A percentile compares a stretch with the other conserved stretches of the same genome.
phyloP scores from a whole-genome alignment of 2,329 filamentous ascomycete species.

The Pseudogymnoascus verrucosus region DNA sequence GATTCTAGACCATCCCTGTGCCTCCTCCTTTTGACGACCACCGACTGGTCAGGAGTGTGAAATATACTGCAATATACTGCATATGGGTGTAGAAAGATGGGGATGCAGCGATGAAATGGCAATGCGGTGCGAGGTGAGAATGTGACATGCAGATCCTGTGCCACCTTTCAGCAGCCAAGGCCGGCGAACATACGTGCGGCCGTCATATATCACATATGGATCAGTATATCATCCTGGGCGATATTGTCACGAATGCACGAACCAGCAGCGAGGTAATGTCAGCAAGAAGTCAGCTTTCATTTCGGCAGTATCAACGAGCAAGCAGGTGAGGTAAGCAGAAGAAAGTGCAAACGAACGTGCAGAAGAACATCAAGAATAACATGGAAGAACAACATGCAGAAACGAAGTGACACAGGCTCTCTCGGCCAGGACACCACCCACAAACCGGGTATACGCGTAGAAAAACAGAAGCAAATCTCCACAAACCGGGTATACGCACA shows the following conservation, averaged over 20 bases:
- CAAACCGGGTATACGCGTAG: neutral
- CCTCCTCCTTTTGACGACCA: neutral
- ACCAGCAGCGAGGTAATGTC: neutral
- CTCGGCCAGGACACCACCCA: neutral
- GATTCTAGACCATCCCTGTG: neutral
- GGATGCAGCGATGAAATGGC: neutral
- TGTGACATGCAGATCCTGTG: slow-evolving; percentile 5
- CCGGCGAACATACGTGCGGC: neutral
- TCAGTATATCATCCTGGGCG: neutral
- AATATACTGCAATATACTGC: neutral
- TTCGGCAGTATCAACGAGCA: neutral
- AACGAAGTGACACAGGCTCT: neutral
- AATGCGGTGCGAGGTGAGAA: neutral
- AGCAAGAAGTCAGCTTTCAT: neutral
- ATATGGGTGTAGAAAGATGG: neutral
- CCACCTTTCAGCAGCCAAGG: neutral
- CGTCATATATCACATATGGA: neutral
- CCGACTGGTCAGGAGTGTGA: neutral
- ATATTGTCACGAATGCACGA: neutral
- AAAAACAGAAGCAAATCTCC: neutral
- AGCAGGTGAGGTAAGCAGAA: neutral
- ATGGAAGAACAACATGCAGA: neutral
- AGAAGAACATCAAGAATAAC: neutral
- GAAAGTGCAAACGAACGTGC: neutral
- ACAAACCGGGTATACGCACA: neutral